These are phyloP conservation scores for Yamadazyma triangularis DNA, from an alignment of 1,139 yeast genomes.

Conservation along the genomic window DNA sequence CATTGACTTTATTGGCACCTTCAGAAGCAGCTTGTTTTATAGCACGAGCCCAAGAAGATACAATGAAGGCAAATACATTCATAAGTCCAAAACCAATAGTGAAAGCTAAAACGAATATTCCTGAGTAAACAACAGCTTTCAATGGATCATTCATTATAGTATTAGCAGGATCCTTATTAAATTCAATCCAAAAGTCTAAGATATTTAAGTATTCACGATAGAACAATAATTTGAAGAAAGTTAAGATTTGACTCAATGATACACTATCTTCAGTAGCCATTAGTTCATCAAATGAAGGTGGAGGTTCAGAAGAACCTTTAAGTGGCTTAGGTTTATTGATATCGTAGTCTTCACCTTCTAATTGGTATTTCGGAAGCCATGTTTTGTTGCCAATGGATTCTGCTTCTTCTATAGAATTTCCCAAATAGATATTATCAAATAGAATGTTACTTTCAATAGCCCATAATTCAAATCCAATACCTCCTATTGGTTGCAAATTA, in stretches of 20 bases:
- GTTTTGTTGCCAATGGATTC: constrained; percentile 78
- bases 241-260: constrained; percentile 14
- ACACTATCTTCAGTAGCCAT: constrained; percentile 22
- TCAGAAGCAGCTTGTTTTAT: constrained; percentile 14
- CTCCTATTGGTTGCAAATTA: constrained; percentile 67
- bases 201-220: constrained; percentile 22
- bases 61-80: constrained; percentile 27
- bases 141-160: constrained; percentile 43
- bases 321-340: constrained; percentile 35
- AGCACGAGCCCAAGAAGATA: constrained; percentile 11
- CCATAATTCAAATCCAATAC: constrained; percentile 88
- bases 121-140: constrained; percentile 44
- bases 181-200: constrained; percentile 29
- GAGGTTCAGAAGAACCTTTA: constrained; percentile 37
- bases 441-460: constrained; percentile 71
- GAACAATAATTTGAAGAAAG: constrained; percentile 18
- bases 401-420: constrained; percentile 79
- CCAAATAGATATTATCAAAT: constrained; percentile 82
- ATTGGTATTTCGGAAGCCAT: constrained; percentile 53
- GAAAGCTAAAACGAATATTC: constrained; percentile 32
- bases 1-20: constrained; percentile 7
- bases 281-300: constrained; percentile 33
- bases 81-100: constrained; percentile 39
- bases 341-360: constrained; percentile 46
- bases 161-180: constrained; percentile 38